Base-by-base conservation (phyloP, 73 alveolate species). In the Tetrahymena thermophila region DNA sequence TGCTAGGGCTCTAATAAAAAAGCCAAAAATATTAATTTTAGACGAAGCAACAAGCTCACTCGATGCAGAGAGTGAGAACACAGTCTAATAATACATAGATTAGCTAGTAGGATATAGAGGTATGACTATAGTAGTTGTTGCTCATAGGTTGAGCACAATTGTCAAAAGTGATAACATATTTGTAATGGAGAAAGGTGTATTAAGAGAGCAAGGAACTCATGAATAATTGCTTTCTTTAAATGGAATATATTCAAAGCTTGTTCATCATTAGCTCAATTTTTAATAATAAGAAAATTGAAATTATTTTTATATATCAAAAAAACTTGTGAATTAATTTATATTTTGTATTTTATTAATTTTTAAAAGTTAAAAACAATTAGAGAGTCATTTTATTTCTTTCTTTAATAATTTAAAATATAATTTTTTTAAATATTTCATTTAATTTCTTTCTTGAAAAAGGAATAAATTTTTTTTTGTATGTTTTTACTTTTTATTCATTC, bases 141-240 rank as follows among this genome's bases (percentile, higher is more conserved):
- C 99, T 31, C 99, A 97, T 93, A 96, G 99, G 94, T 94, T 97
- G 43, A 93, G 97, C 42, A 96, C 98, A 3, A 95, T 97, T 17
- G 94, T 96, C 23, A 96, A 97, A 34, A 97, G 98, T 19, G 97
- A 97, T 94, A 96, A 97, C 40, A 97, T 97, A 50, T 94, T 97
- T 89, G 98, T 97, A 1, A 94, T 97, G 93, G 95, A 97, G 95
- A 94, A 94, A 93, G 99, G 99, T 44, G 95, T 35, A 37, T 95
- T 98, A 84, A 95, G 83, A 43, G 98, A 98, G 89, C 23, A 85
- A 94, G 99, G 99, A 1, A 58, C 96, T 83, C 99, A 97, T 94
- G 84, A 96, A 15, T 96, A 96, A 19, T 96, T 98, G 55, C 58
- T 98, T 34, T 94, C 42, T 9, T 57, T 71, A 56, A 94, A 84